Evolutionary conservation across 139 green algal genomes (phyloP).

Genomic region (Picochlorum sp.): DNA sequence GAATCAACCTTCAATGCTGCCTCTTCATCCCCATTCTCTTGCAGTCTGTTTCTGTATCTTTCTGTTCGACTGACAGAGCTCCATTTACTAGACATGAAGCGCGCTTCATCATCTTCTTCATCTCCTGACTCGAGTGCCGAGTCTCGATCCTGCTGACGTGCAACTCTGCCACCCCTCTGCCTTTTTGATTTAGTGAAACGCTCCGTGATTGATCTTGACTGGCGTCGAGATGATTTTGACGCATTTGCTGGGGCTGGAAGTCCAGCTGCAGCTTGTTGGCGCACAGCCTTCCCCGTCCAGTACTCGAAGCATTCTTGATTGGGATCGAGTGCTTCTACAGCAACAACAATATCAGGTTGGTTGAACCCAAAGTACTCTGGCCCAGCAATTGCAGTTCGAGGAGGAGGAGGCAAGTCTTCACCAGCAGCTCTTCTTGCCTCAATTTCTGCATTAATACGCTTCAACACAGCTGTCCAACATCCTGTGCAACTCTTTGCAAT

Average conservation of each 20-base stretch:
- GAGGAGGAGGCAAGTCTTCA: conserved; percentile 74
- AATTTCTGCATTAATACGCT: conserved; percentile 85
- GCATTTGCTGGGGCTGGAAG: conserved; percentile 15
- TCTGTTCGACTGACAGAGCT: conserved; percentile 50
- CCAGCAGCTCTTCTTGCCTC: conserved; percentile 49
- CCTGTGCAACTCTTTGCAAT: conserved; percentile 76
- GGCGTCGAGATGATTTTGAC: background rate
- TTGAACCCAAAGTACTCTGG: conserved; percentile 95
- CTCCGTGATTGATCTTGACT: background rate
- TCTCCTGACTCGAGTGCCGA: conserved; percentile 6
- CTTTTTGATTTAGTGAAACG: background rate
- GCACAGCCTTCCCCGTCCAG: conserved; percentile 59
- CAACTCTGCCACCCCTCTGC: background rate
- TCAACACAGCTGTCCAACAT: conserved; percentile 81
- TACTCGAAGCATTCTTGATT: conserved; percentile 57
- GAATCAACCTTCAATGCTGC: conserved; percentile 16
- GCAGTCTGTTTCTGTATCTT: conserved; percentile 62
- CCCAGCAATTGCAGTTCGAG: conserved; percentile 85
- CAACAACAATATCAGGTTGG: conserved; percentile 56
- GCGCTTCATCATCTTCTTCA: conserved; percentile 32
- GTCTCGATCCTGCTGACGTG: conserved; percentile 6
- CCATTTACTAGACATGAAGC: conserved; percentile 55
- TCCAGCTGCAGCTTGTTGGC: conserved; percentile 32
- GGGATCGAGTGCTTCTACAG: conserved; percentile 74
- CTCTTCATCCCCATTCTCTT: conserved; percentile 40